Evolutionary conservation across 257 asterid genomes (phyloP).

Genomic region (Salvia miltiorrhiza): DNA sequence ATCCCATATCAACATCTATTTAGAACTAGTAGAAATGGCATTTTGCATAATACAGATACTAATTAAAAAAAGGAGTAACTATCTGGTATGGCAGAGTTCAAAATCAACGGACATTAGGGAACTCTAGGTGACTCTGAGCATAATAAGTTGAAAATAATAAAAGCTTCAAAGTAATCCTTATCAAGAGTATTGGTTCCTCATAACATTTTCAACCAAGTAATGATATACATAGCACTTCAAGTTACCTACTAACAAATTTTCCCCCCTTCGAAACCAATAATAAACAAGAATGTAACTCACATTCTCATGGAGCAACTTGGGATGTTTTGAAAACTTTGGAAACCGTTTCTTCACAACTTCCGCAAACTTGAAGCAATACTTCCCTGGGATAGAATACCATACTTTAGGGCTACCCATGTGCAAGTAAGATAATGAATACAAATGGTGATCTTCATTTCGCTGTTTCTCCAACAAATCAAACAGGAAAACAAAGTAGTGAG

Average conservation of each 20-base stretch:
- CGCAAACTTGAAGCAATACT: conserved; percentile 53
- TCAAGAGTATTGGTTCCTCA: neutral
- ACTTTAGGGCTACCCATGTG: conserved; percentile 70
- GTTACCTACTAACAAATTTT: neutral
- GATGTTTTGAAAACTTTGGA: conserved; percentile 47
- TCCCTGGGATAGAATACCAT: conserved; percentile 77
- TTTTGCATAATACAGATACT: conserved; percentile 1
- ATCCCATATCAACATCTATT: neutral
- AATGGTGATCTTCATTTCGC: conserved; percentile 74
- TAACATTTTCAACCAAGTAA: neutral
- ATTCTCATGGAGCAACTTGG: conserved; percentile 51
- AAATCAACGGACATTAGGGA: neutral
- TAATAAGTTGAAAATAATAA: neutral
- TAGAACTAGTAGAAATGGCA: conserved; percentile 3
- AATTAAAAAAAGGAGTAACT: neutral
- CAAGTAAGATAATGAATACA: conserved; percentile 68
- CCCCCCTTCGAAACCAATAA: neutral
- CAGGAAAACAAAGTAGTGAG: conserved; percentile 25
- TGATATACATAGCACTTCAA: neutral
- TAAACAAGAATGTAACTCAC: conserved; percentile 43
- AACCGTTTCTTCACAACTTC: conserved; percentile 53
- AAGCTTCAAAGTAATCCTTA: neutral
- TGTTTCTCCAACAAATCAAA: conserved; percentile 39
- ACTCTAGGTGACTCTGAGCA: neutral
- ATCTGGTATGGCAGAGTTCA: neutral